Conservation (phyloP, 164 flowering plant genomes). For the Chimonanthus salicifolius region DNA sequence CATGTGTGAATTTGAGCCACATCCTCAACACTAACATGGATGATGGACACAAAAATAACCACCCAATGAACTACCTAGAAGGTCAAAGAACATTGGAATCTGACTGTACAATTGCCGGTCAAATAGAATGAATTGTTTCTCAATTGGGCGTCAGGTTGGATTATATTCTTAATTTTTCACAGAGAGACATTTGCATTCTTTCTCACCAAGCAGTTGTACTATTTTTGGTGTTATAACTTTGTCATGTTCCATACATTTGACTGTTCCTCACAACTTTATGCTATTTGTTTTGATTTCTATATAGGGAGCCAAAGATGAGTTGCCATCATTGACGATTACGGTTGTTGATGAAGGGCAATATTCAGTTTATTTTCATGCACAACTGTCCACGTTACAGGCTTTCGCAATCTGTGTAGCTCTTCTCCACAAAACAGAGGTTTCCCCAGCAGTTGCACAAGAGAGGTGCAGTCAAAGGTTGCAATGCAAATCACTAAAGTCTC, state of each 20-base stretch:
- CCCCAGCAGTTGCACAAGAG: conserved; percentile 24
- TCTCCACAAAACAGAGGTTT: conserved; percentile 56
- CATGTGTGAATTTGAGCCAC: no score
- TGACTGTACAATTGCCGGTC: background rate
- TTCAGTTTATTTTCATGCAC: conserved; percentile 81
- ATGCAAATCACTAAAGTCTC: conserved; percentile 50
- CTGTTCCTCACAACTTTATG: background rate
- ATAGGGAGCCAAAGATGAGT: conserved; percentile 65
- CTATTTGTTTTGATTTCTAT: background rate
- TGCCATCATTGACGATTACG: conserved; percentile 59
- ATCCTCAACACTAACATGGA: no score
- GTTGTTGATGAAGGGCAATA: conserved; percentile 48
- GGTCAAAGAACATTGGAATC: background rate
- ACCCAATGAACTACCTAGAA: background rate
- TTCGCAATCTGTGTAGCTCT: conserved; percentile 78
- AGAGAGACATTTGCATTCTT: background rate
- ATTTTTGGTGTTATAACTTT: background rate
- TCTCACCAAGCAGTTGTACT: background rate
- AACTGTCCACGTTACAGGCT: conserved; percentile 72
- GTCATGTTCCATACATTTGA: no score
- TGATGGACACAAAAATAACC: background rate
- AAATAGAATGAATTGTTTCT: background rate
- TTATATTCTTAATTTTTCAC: background rate
- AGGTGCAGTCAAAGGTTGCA: conserved; percentile 27
- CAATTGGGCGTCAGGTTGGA: background rate